Evolutionary conservation across 2,329 filamentous ascomycete genomes (phyloP).

Genomic region (Diaporthe nobilis): DNA sequence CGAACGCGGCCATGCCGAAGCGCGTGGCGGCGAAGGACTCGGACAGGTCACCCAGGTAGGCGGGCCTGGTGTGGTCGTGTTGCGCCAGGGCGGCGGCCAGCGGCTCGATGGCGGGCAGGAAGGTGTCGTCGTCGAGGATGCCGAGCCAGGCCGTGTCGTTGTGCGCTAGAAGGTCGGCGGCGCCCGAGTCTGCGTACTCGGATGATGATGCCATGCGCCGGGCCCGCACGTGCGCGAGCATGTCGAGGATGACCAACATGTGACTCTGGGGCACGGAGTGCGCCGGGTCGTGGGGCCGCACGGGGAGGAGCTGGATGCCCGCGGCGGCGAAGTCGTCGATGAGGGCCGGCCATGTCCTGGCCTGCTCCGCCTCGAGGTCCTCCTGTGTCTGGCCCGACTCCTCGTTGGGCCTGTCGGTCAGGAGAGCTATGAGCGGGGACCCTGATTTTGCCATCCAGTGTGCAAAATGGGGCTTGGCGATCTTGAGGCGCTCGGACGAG

Average conservation of each 20-base stretch:
- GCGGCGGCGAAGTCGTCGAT: slow-evolving; percentile 45
- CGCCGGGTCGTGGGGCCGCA: slow-evolving; percentile 49
- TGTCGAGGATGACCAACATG: slow-evolving; percentile 64
- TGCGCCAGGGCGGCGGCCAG: slow-evolving; percentile 58
- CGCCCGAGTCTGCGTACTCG: background rate
- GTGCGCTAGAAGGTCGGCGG: slow-evolving; percentile 43
- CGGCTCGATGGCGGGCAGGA: slow-evolving; percentile 66
- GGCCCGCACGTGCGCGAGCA: slow-evolving; percentile 54
- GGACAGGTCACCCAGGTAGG: slow-evolving; percentile 70
- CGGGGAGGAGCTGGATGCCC: slow-evolving; percentile 53
- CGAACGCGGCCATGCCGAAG: slow-evolving; percentile 72
- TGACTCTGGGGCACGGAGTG: slow-evolving; percentile 63
- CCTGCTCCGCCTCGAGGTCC: slow-evolving; percentile 12
- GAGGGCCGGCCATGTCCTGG: slow-evolving; percentile 32
- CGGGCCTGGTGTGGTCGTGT: slow-evolving; percentile 62
- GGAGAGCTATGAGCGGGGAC: slow-evolving; percentile 29
- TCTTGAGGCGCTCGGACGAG: slow-evolving; percentile 21
- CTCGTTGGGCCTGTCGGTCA: slow-evolving; percentile 39
- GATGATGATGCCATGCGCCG: background rate
- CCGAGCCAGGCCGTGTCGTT: slow-evolving; percentile 64
- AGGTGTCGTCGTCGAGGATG: slow-evolving; percentile 72
- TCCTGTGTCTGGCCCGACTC: slow-evolving; percentile 9
- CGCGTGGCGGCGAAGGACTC: slow-evolving; percentile 67
- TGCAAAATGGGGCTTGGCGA: slow-evolving; percentile 25
- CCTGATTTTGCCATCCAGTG: slow-evolving; percentile 39